Percentiles rank a stretch among this genome's conserved stretches.
Conservation (phyloP, 768 basidiomycete genomes). For the Suillus brevipes region DNA sequence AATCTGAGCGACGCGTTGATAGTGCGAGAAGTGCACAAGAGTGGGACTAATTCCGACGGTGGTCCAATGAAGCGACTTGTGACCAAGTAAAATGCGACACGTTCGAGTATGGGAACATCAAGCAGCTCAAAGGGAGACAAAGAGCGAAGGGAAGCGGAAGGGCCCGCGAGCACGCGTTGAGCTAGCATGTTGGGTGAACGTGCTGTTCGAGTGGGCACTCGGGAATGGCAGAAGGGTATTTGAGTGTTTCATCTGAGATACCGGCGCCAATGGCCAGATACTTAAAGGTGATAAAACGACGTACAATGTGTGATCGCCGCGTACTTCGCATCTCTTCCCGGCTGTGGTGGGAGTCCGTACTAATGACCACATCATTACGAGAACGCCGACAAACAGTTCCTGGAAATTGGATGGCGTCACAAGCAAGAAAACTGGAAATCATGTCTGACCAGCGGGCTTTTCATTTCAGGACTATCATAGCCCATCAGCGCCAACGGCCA, state of each 20-base stretch:
- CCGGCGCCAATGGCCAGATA: conserved; percentile 29
- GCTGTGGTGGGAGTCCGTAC: conserved; percentile 27
- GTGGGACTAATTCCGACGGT: conserved; percentile 37
- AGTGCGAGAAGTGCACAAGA: conserved; percentile 40
- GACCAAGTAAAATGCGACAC: conserved; percentile 43
- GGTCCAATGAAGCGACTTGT: conserved; percentile 44
- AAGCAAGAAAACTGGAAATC: not conserved
- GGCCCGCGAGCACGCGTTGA: conserved; percentile 6
- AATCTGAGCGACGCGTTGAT: conserved; percentile 38
- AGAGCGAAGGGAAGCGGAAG: conserved; percentile 8
- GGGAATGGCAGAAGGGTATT: conserved; percentile 18
- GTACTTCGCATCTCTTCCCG: conserved; percentile 32
- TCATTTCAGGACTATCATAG: not conserved
- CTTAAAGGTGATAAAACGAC: conserved; percentile 37
- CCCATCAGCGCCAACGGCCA: conserved; percentile 3
- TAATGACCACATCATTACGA: conserved; percentile 38
- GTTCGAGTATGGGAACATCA: conserved; percentile 32
- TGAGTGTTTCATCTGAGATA: conserved; percentile 25
- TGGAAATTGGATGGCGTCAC: conserved; percentile 6
- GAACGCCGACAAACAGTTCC: conserved; percentile 16
- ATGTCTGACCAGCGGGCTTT: conserved; percentile 14
- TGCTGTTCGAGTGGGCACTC: conserved; percentile 5
- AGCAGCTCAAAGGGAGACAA: conserved; percentile 22
- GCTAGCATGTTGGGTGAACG: not conserved
- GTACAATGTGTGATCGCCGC: conserved; percentile 38